phyloP scores from a whole-genome alignment of 2,329 filamentous ascomycete species.

The Pseudocercospora musae region DNA sequence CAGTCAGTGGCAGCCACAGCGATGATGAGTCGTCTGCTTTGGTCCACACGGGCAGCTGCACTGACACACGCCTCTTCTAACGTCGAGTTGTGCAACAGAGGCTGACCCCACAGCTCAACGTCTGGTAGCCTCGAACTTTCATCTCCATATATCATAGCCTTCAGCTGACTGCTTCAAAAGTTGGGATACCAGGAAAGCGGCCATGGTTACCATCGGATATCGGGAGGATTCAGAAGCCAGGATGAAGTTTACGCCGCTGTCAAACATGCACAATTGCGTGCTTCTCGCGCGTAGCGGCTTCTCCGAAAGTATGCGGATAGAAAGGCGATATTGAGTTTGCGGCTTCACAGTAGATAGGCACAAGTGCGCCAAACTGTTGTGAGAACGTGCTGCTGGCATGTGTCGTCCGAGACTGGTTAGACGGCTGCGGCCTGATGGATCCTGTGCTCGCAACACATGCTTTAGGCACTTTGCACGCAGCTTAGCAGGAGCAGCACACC shows the following conservation, averaged over 20 bases:
- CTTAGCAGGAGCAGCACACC: not conserved
- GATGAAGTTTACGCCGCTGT: conserved; percentile 2
- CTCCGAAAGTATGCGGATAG: conserved; percentile 15
- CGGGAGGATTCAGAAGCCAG: not conserved
- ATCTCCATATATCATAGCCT: conserved; percentile 14
- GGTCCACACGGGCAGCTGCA: conserved; percentile 21
- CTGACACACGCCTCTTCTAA: conserved; percentile 32
- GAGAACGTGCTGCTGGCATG: conserved; percentile 1
- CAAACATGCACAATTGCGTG: not conserved
- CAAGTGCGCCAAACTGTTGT: not conserved
- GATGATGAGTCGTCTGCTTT: conserved; percentile 14
- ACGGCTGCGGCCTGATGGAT: not conserved
- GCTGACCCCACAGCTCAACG: conserved; percentile 18
- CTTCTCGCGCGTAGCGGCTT: conserved; percentile 14
- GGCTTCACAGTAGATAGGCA: not conserved
- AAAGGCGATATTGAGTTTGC: not conserved
- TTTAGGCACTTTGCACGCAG: not conserved
- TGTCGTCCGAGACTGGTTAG: conserved; percentile 5
- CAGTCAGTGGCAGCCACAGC: conserved; percentile 17
- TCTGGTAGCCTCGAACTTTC: conserved; percentile 23
- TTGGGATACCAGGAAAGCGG: conserved; percentile 6
- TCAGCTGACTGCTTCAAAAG: conserved; percentile 9
- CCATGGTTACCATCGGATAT: conserved; percentile 8
- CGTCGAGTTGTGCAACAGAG: conserved; percentile 21
- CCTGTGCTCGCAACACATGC: not conserved